A percentile compares a stretch with the other conserved stretches of the same genome.
Evolutionary conservation across 177 flowering plant genomes (phyloP).

Genomic region (Vitis hybrid): DNA sequence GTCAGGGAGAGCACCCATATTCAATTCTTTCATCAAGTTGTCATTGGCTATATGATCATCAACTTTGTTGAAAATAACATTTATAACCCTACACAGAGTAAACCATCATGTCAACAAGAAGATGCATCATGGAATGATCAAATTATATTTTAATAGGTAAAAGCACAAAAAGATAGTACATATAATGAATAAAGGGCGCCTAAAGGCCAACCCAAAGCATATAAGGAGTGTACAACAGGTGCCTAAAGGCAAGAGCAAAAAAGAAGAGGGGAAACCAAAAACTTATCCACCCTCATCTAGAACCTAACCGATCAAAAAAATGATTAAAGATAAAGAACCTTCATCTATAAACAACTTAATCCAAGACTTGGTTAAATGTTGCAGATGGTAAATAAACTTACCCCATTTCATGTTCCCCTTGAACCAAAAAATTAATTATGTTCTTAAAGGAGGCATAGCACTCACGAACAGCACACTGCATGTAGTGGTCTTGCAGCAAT

Average conservation of each 20-base stretch:
- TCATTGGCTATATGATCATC: conserved; percentile 50
- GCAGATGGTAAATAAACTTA: conserved; percentile 27
- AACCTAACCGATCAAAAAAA: not conserved
- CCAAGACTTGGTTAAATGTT: not conserved
- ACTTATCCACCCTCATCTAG: too few relatives aligned
- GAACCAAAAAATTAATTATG: conserved; percentile 55
- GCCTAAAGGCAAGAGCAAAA: too few relatives aligned
- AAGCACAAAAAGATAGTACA: too few relatives aligned
- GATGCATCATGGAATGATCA: too few relatives aligned
- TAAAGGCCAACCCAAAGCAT: too few relatives aligned
- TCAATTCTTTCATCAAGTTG: conserved; percentile 48
- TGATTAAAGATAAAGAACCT: not conserved
- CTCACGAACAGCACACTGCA: conserved; percentile 78
- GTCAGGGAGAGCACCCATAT: conserved; percentile 73
- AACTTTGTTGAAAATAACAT: conserved; percentile 57
- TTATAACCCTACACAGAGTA: conserved; percentile 56
- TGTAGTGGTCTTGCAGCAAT: conserved; percentile 55
- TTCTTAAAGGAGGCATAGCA: conserved; percentile 78
- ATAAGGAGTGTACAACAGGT: too few relatives aligned
- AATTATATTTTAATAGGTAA: too few relatives aligned
- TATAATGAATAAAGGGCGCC: too few relatives aligned
- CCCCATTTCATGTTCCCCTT: conserved; percentile 58
- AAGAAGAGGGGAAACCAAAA: too few relatives aligned
- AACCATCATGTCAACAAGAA: conserved; percentile 5
- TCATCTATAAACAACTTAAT: not conserved